A percentile compares a stretch with the other conserved stretches of the same genome.
These are phyloP conservation scores for Elymus sibiricus DNA, from an alignment of 176 grass and related monocot species.

Conservation along the genomic window DNA sequence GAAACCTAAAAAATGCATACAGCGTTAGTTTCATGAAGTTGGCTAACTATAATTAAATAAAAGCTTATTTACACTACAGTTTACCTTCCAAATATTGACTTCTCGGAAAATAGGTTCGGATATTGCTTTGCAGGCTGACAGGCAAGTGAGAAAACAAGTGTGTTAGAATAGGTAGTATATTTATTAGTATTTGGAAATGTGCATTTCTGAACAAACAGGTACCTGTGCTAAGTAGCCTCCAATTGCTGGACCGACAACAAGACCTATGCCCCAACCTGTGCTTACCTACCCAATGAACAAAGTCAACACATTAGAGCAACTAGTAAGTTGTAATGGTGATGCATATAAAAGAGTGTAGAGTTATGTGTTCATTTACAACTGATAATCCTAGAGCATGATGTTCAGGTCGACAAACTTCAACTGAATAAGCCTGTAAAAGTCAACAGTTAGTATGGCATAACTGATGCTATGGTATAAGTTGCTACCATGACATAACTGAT, in stretches of 20 bases:
- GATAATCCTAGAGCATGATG: conserved; percentile 68
- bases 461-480: no score
- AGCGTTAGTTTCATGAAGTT: background rate
- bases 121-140: conserved; percentile 75
- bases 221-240: conserved; percentile 79
- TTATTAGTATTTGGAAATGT: background rate
- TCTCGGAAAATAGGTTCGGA: conserved; percentile 52
- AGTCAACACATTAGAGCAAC: background rate
- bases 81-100: conserved; percentile 62
- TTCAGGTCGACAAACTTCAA: conserved; percentile 71
- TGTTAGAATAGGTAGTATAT: background rate
- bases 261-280: conserved; percentile 55
- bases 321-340: background rate
- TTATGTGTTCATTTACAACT: conserved; percentile 38
- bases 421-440: conserved; percentile 53
- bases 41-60: background rate
- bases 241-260: conserved; percentile 75
- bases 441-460: background rate
- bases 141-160: background rate
- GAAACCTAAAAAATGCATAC: conserved; percentile 46
- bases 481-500: background rate
- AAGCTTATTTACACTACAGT: no score
- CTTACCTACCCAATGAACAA: conserved; percentile 22
- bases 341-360: background rate
- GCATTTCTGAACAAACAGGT: background rate